Base-by-base conservation (phyloP, 2,329 filamentous ascomycete genomes). In the Fusarium sp. region DNA sequence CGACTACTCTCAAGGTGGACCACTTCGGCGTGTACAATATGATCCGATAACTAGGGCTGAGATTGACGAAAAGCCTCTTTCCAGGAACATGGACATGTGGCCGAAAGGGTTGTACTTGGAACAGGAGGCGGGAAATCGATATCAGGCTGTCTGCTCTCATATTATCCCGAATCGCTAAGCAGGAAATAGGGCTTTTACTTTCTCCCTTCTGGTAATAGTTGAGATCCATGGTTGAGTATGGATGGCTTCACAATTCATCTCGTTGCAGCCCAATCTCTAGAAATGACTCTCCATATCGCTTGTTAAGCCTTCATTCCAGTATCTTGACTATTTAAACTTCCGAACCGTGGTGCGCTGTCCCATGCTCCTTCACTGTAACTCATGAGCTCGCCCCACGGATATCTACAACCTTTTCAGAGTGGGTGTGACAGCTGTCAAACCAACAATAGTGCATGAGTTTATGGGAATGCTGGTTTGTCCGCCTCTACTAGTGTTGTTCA, bases 371-470 rank as follows among this genome's bases (percentile, higher is more conserved):
- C 13, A 17, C 26, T 35, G 7, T n/a, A n/a, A 17, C 15, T 32
- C 30, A 9, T 4, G 14, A 2, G 0, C 6, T 57, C 2, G 19
- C 9, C 26, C 22, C 35, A 9, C 52, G 11, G 24, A 43, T 10
- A 10, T 1, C 11, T 7, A 13, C 6, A 2, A 0, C 4, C 9
- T 5, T 5, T 1, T 46, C 33, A 10, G 5, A 46, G 32, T 5
- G 1, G 44, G 40, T 7, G 3, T 37, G 13, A 15, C 0, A 50
- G 19, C 6, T 57, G 11, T 32, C 22, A 44, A 14, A 2, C 5
- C 17, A 1, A 14, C 10, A 49, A 5, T 26, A 37, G 13, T 6
- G 8, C 11, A 4, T 15, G 26, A 22, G 32, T 14, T 19, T 43
- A 24, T 48, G 22, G 20, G 13, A 32, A 49, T 20, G 14, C 11